These are phyloP conservation scores for Taphrina flavorubra DNA, from an alignment of 1,139 yeast species.

Conservation along the genomic window DNA sequence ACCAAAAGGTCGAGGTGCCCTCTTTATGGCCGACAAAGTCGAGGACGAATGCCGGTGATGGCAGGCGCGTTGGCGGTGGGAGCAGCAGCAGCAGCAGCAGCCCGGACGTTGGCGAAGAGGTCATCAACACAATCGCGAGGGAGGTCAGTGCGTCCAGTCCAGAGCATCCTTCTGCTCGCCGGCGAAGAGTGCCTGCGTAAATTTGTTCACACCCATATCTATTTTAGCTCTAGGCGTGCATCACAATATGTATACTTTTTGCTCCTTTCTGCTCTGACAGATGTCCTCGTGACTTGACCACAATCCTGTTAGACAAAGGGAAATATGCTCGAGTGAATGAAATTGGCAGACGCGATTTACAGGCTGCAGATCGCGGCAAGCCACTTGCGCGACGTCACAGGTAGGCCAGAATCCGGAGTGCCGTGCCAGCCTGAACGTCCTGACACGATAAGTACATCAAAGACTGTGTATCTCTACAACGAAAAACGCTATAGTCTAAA, in stretches of 20 bases:
- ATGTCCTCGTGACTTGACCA: too few relatives aligned
- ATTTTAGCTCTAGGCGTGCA: too few relatives aligned
- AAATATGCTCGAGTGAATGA: background rate
- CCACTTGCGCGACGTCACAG: background rate
- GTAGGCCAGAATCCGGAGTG: too few relatives aligned
- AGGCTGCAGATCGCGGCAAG: slow-evolving; percentile 1
- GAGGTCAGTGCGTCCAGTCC: slow-evolving; percentile 21
- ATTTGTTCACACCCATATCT: background rate
- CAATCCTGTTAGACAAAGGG: background rate
- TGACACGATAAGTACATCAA: too few relatives aligned
- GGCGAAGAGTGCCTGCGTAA: slow-evolving; percentile 9
- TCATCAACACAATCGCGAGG: slow-evolving; percentile 18
- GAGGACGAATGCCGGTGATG: slow-evolving; percentile 27
- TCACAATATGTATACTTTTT: too few relatives aligned
- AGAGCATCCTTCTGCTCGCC: background rate
- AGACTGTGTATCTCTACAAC: too few relatives aligned
- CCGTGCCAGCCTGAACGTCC: too few relatives aligned
- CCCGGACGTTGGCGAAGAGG: slow-evolving; percentile 23
- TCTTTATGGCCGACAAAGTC: slow-evolving; percentile 65
- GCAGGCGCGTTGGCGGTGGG: slow-evolving; percentile 5
- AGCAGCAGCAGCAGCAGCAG: too few relatives aligned
- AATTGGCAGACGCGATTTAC: background rate
- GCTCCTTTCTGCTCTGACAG: too few relatives aligned
- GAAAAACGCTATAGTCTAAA: too few relatives aligned
- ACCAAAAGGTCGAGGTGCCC: slow-evolving; percentile 81